phyloP scores from a whole-genome alignment of 1,284 basidiomycete genomes.

The Cutaneotrichosporon cavernicola region DNA sequence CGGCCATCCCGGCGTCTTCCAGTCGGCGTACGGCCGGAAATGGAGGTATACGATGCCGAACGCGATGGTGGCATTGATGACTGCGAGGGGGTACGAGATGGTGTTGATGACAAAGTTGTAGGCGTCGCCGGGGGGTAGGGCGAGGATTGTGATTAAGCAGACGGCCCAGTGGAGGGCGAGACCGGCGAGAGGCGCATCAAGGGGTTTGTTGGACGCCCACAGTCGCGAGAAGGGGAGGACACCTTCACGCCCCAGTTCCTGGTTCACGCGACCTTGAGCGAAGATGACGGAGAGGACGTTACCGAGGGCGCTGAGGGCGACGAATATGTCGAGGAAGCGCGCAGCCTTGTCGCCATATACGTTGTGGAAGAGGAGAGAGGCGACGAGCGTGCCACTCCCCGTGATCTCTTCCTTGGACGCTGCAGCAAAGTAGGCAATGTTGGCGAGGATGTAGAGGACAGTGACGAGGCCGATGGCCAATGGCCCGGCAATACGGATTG shows the following conservation, averaged over 20 bases:
- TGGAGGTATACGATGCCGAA: conserved; percentile 24
- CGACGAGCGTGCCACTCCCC: conserved; percentile 42
- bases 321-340: conserved; percentile 39
- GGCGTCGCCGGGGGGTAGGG: conserved; percentile 60
- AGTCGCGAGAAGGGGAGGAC: conserved; percentile 48
- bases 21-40: conserved; percentile 20
- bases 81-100: conserved; percentile 25
- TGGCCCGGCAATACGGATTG: conserved; percentile 35
- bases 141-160: conserved; percentile 60
- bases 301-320: conserved; percentile 47
- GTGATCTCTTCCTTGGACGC: conserved; percentile 46
- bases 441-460: conserved; percentile 40
- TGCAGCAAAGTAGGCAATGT: conserved; percentile 53
- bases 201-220: conserved; percentile 42
- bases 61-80: conserved; percentile 24
- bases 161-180: conserved; percentile 51
- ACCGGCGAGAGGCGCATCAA: conserved; percentile 36
- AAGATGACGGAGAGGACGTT: conserved; percentile 51
- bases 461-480: conserved; percentile 34
- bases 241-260: conserved; percentile 49
- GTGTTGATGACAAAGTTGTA: conserved; percentile 55
- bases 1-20: conserved; percentile 14
- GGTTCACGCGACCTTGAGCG: conserved; percentile 43
- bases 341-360: conserved; percentile 51
- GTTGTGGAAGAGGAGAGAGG: conserved; percentile 47